phyloP scores from a whole-genome alignment of 1,284 basidiomycete species.

The Ustilago shanxiensis region DNA sequence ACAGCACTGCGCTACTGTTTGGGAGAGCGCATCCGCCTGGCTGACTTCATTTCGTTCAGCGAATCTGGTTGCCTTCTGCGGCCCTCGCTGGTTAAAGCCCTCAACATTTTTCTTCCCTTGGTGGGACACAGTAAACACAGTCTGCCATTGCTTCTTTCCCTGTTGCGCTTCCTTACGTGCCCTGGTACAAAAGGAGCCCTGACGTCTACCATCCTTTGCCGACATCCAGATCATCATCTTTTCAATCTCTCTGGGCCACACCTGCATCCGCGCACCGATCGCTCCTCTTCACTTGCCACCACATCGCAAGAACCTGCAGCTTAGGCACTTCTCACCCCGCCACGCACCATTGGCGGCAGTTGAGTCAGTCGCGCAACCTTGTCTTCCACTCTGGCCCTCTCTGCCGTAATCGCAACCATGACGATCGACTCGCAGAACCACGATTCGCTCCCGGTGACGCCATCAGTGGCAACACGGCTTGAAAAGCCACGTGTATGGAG shows the following conservation, averaged over 20 bases:
- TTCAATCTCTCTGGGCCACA: neutral
- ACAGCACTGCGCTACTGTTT: neutral
- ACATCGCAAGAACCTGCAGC: neutral
- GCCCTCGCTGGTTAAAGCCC: slow-evolving; percentile 7
- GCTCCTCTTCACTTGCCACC: neutral
- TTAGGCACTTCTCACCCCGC: neutral
- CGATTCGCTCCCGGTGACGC: neutral
- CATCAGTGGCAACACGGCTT: slow-evolving; percentile 10
- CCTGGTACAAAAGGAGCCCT: slow-evolving; percentile 3
- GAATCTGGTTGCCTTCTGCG: neutral
- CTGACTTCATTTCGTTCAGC: slow-evolving; percentile 10
- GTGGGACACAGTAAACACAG: slow-evolving; percentile 1
- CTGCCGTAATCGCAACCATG: slow-evolving; percentile 8
- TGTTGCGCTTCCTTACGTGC: neutral
- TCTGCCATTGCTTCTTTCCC: neutral
- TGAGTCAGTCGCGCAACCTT: neutral
- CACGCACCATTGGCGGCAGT: neutral
- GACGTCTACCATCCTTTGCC: neutral
- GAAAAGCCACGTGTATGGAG: slow-evolving; percentile 33
- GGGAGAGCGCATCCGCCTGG: neutral
- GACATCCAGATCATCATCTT: neutral
- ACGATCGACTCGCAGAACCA: slow-evolving; percentile 9
- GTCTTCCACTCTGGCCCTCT: neutral
- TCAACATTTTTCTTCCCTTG: neutral
- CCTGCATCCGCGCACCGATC: neutral